phyloP scores from a whole-genome alignment of 768 basidiomycete genomes.

The Hypholoma sublateritium region DNA sequence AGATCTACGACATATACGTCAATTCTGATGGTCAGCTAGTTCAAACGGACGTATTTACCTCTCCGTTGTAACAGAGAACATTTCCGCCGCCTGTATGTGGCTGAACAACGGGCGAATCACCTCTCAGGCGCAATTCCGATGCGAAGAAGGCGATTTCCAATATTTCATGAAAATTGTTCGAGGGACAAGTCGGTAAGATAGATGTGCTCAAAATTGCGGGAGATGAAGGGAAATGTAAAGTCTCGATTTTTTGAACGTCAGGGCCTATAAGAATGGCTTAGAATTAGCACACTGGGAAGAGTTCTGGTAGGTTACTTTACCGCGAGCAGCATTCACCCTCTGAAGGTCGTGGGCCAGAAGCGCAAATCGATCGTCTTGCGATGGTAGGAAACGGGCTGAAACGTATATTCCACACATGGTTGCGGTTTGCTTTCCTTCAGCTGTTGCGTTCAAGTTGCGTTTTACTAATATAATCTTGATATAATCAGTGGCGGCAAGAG shows the following conservation, averaged over 20 bases:
- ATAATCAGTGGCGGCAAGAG: no score
- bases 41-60: slow-evolving; percentile 42
- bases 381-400: slow-evolving; percentile 29
- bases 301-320: slow-evolving; percentile 29
- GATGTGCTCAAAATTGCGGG: not conserved
- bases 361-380: slow-evolving; percentile 11
- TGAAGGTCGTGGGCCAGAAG: slow-evolving; percentile 27
- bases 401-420: slow-evolving; percentile 75
- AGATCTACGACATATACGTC: slow-evolving; percentile 42
- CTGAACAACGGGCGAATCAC: slow-evolving; percentile 55
- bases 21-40: not conserved
- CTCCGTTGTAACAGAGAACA: slow-evolving; percentile 85
- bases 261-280: slow-evolving; percentile 48
- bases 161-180: not conserved
- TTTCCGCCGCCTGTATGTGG: slow-evolving; percentile 62
- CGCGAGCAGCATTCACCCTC: slow-evolving; percentile 56
- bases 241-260: slow-evolving; percentile 47
- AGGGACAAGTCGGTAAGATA: not conserved
- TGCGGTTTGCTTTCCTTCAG: not conserved
- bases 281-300: not conserved
- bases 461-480: no score
- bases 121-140: slow-evolving; percentile 76
- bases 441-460: no score
- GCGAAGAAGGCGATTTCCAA: slow-evolving; percentile 58
- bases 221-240: slow-evolving; percentile 3